Base-by-base conservation (phyloP, 225 moss, liverwort and hornwort genomes). In the Pseudoscleropodium purum region DNA sequence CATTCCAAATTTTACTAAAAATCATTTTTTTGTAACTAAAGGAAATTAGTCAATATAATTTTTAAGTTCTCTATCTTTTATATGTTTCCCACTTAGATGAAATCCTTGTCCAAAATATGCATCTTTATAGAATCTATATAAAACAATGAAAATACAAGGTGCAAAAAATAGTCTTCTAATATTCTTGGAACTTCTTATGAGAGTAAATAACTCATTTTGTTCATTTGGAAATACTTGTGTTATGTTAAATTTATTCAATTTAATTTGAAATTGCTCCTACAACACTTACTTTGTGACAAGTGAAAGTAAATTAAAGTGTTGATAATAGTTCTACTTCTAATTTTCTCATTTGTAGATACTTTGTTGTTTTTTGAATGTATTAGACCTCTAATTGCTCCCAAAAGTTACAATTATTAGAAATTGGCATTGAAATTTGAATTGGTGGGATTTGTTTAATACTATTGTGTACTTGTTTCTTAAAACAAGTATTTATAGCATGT, bases 331-430 rank as follows among this genome's bases (percentile, higher is more conserved):
- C 6, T n/a, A 12, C 21, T 21, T n/a, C 12, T 68, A 4, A 37
- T 12, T 21, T 21, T 11, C 2, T 68, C 12, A 21, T 68, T 4
- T n/a, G 12, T 4, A 2, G 23, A 12, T 69, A 13, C 5, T 21
- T n/a, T 1, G 4, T 2, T 6, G 0, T 69, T 69, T n/a, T 1
- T 4, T 20, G 6, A 6, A 6, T 12, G n/a, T 4, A 0, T 21
- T 13, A 23, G 23, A 12, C n/a, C 11, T n/a, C 4, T 65, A 7
- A 34, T 23, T 18, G 5, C 34, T 65, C 1, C 0, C 34, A 65
- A 9, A 34, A 65, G 1, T 34, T 0, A 2, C 5, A 6, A 10
- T 65, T 8, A 8, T 34, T 17, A 5, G 33, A 33, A 65, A 34
- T 34, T 65, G 5, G 2, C 0, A 9, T 33, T 34, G 18, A 2